These are phyloP conservation scores for Zelopaecilomyces penicillatus DNA, from an alignment of 2,329 filamentous ascomycete genomes.

Conservation along the genomic window DNA sequence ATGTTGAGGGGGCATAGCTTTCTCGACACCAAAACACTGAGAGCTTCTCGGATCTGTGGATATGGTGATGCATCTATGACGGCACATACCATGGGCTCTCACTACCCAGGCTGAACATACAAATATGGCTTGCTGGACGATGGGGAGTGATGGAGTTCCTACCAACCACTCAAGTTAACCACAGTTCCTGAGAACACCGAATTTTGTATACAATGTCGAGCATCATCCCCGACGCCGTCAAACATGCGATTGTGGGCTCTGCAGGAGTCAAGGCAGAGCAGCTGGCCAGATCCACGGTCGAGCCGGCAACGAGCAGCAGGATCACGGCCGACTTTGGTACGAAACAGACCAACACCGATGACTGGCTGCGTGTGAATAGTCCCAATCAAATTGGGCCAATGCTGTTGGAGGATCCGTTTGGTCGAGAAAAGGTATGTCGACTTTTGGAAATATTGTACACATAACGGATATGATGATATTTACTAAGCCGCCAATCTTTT, in stretches of 20 bases:
- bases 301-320: conserved; percentile 47
- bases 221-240: conserved; percentile 4
- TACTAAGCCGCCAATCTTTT: background rate
- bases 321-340: conserved; percentile 74
- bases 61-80: too few species aligned
- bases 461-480: too few species aligned
- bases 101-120: too few species aligned
- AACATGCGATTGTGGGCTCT: conserved; percentile 24
- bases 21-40: too few species aligned
- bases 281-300: conserved; percentile 48
- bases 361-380: conserved; percentile 62
- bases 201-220: conserved; percentile 2
- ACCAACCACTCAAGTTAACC: too few species aligned
- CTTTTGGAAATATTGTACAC: conserved; percentile 1
- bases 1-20: too few species aligned
- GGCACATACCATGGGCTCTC: too few species aligned
- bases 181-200: too few species aligned
- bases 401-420: conserved; percentile 65
- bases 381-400: conserved; percentile 57
- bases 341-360: conserved; percentile 63
- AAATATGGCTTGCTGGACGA: too few species aligned
- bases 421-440: conserved; percentile 59
- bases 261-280: conserved; percentile 51
- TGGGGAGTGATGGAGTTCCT: too few species aligned
- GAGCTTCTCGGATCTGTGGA: too few species aligned